phyloP scores from a whole-genome alignment of 1,139 yeast species.

The Geotrichum cucujoidarum region DNA sequence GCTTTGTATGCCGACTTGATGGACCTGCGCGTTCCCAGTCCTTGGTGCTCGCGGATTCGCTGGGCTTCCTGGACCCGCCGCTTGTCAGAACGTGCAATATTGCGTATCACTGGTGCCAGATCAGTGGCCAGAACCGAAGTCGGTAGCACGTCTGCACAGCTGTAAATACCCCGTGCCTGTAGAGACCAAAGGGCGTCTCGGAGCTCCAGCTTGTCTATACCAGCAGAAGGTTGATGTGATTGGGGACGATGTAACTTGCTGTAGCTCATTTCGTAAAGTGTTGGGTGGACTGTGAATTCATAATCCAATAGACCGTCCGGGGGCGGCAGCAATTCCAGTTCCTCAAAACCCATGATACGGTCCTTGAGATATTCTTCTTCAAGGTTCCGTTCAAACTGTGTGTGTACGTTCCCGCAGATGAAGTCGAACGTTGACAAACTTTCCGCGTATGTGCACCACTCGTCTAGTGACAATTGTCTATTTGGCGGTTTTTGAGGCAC shows the following conservation, averaged over 20 bases:
- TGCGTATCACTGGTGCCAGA: conserved; percentile 1
- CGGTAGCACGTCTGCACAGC: conserved; percentile 1
- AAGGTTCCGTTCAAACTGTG: conserved; percentile 17
- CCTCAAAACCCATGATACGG: conserved; percentile 15
- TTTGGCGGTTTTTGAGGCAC: not conserved
- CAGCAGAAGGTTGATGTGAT: not conserved
- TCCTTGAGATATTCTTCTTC: conserved; percentile 18
- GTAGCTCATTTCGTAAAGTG: not conserved
- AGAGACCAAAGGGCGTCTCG: conserved; percentile 3
- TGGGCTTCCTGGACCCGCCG: not conserved
- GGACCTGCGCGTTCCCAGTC: conserved; percentile 2
- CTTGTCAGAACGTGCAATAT: conserved; percentile 5
- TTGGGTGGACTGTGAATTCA: conserved; percentile 21
- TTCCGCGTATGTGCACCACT: not conserved
- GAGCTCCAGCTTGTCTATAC: not conserved
- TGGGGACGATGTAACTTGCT: not conserved
- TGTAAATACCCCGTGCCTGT: not conserved
- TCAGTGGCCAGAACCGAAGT: conserved; percentile 4
- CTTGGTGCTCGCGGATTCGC: not conserved
- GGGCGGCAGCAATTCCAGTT: conserved; percentile 20
- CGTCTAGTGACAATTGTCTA: not conserved
- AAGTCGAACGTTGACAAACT: conserved; percentile 24
- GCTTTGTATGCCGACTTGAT: not conserved
- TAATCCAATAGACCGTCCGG: conserved; percentile 20
- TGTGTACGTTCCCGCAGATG: conserved; percentile 19